Percentiles rank a stretch among this genome's conserved stretches.
Conservation (phyloP, 768 basidiomycete species). For the Macrolepiota fuliginosa region DNA sequence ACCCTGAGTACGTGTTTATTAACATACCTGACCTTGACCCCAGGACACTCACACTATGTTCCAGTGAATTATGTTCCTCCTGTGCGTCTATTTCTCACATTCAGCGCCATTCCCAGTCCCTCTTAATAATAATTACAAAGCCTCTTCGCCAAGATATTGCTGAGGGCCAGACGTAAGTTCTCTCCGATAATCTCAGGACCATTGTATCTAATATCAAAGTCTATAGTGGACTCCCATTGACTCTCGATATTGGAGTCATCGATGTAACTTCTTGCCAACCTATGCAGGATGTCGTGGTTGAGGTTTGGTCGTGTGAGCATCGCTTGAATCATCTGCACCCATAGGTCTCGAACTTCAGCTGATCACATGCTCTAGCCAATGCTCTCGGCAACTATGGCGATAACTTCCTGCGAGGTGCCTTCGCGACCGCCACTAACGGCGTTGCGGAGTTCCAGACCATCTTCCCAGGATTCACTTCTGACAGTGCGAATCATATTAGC, state of each 20-base stretch:
- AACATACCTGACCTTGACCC: not conserved
- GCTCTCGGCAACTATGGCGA: conserved; percentile 19
- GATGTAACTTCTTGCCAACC: conserved; percentile 36
- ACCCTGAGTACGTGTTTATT: conserved; percentile 1
- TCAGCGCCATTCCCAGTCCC: not conserved
- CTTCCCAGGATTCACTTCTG: conserved; percentile 30
- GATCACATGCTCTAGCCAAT: not conserved
- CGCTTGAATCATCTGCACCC: not conserved
- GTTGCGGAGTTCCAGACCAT: conserved; percentile 30
- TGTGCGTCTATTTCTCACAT: not conserved
- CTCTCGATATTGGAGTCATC: conserved; percentile 35
- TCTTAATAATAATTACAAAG: not conserved
- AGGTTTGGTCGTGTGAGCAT: conserved; percentile 27
- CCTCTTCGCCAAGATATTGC: conserved; percentile 2
- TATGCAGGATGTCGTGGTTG: conserved; percentile 30
- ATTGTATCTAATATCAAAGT: not conserved
- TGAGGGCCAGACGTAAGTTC: conserved; percentile 5
- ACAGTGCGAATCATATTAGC: conserved; percentile 33
- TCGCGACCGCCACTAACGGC: conserved; percentile 25
- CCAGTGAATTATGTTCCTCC: conserved; percentile 6
- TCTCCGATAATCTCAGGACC: no score
- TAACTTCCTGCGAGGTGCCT: conserved; percentile 32
- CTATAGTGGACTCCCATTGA: conserved; percentile 29
- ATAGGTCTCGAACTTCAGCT: not conserved
- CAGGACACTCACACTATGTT: not conserved